Base-by-base conservation (phyloP, 1,284 basidiomycete genomes). In the Microbotryum violaceum region DNA sequence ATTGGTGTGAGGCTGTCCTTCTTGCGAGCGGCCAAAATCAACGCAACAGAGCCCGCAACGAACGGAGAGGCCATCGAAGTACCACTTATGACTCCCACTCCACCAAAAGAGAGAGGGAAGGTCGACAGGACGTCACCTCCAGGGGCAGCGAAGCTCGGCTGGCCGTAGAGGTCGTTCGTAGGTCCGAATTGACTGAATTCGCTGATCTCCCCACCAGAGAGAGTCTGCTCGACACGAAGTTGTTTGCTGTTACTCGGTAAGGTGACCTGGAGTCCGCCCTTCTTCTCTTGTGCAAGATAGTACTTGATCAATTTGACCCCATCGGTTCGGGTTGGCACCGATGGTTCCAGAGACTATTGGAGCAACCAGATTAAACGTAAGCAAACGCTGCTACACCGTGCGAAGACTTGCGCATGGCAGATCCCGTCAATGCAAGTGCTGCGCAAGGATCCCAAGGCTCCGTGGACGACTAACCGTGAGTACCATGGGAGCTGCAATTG, bases 91-190 rank as follows among this genome's bases (percentile, higher is more conserved):
- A 81, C 74, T 6, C 74, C 76, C 61, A 77, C 79, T 12, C 75
- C 75, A 48, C 82, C 81, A 5, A 79, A 70, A 37, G 75, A 75
- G 48, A 78, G 70, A 4, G 82, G 81, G 50, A 79, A 75, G 4
- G 83, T 84, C n/a, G 81, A 84, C n/a, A 85, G 76, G 58, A 86
- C 84, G 63, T 80, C 73, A n/a, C 70, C 64, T 8, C 85, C 85
- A 1, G 84, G 84, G n/a, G 84, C 82, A 20, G 80, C 77, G 45
- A 85, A 72, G 2, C 80, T 77, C 7, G 84, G 83, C 62, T 82
- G 81, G 71, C 82, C 79, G 73, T 76, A 80, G 70, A 83, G 77
- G 69, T 85, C 83, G 70, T 83, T 81, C 12, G 82, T 78, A 4
- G 83, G 83, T 0, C 83, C 83, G 64, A 82, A 83, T 46, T 77